Percentiles rank a stretch among this genome's conserved stretches.
Conservation (phyloP, 2,329 filamentous ascomycete genomes). For the Tolypocladium inflatum region DNA sequence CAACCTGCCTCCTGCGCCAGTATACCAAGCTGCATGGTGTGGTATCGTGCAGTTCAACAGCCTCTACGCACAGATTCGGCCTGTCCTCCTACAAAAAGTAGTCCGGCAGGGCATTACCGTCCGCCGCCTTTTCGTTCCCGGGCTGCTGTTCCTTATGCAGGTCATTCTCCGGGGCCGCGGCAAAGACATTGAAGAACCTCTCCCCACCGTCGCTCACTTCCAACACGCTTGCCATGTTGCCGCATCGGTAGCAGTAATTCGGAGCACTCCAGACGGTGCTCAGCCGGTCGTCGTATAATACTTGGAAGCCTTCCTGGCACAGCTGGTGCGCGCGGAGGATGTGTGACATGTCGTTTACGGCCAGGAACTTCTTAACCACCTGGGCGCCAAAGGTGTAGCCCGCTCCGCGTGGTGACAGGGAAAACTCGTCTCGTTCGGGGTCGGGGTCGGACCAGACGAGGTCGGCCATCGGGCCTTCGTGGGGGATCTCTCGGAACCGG, state of each 20-base stretch:
- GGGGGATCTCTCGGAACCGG: conserved; percentile 94
- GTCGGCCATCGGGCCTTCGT: conserved; percentile 99
- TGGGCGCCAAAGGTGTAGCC: conserved; percentile 97
- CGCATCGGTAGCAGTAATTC: conserved; percentile 91
- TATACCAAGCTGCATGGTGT: neutral
- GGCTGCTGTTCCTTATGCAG: conserved; percentile 77
- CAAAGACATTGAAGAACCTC: conserved; percentile 95
- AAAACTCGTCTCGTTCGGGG: conserved; percentile 95
- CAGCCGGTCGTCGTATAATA: conserved; percentile 87
- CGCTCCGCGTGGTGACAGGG: conserved; percentile 81
- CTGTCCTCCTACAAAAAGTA: conserved; percentile 50
- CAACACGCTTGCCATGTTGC: conserved; percentile 93
- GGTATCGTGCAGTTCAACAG: neutral
- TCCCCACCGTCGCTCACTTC: conserved; percentile 92
- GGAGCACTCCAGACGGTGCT: conserved; percentile 98
- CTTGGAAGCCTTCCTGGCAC: conserved; percentile 95
- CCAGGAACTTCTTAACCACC: conserved; percentile 95
- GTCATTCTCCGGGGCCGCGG: conserved; percentile 93
- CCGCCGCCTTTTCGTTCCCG: conserved; percentile 60
- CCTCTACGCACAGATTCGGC: neutral
- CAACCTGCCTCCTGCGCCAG: neutral
- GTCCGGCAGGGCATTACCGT: conserved; percentile 55
- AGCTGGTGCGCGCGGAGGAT: conserved; percentile 97
- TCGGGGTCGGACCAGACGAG: conserved; percentile 98
- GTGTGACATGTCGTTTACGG: conserved; percentile 95